Conservation (phyloP, 2,329 filamentous ascomycete genomes). For the Trichoderma harzianum region DNA sequence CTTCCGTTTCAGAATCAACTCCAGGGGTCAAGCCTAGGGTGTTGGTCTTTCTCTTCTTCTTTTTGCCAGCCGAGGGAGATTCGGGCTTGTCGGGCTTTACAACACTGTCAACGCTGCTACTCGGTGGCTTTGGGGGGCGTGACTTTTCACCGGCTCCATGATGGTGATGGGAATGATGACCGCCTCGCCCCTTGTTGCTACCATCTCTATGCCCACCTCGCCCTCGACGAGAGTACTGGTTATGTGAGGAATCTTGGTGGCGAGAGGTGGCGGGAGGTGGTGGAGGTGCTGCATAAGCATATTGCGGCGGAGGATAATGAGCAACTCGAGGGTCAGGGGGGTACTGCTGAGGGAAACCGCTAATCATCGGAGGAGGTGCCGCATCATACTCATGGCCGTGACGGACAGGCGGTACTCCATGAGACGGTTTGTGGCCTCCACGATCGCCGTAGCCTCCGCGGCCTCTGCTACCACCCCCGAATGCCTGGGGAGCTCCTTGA, state of each 20-base stretch:
- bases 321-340: conserved; percentile 39
- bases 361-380: conserved; percentile 32
- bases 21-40: conserved; percentile 69
- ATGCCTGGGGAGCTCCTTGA: conserved; percentile 32
- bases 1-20: conserved; percentile 58
- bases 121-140: conserved; percentile 29
- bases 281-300: conserved; percentile 39
- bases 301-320: conserved; percentile 33
- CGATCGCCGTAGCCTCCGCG: conserved; percentile 43
- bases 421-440: conserved; percentile 34
- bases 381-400: conserved; percentile 35
- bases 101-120: conserved; percentile 20
- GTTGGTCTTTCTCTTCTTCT: conserved; percentile 70
- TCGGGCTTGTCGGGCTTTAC: conserved; percentile 31
- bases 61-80: conserved; percentile 52
- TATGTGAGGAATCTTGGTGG: conserved; percentile 35
- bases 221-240: conserved; percentile 34
- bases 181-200: conserved; percentile 41
- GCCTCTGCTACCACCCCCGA: conserved; percentile 37
- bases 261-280: conserved; percentile 35
- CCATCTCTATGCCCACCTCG: conserved; percentile 34
- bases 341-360: conserved; percentile 40
- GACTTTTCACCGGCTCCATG: conserved; percentile 42
- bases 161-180: conserved; percentile 38
- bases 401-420: conserved; percentile 31